Evolutionary conservation across 2,329 filamentous ascomycete genomes (phyloP).

Genomic region (Aulographum hederae): DNA sequence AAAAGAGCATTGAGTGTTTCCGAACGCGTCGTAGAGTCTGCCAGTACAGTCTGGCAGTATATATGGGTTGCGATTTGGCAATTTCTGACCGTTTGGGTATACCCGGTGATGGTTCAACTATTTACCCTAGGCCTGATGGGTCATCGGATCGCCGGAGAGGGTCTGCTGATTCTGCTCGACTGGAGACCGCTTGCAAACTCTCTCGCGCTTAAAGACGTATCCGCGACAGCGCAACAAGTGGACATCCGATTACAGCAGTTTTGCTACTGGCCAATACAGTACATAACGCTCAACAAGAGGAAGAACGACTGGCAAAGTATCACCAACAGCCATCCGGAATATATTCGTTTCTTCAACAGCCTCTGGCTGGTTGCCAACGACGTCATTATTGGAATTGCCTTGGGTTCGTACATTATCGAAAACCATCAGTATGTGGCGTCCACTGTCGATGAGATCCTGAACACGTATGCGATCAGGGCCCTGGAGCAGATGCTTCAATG

Average conservation of each 20-base stretch:
- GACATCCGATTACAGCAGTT: slow-evolving; percentile 96
- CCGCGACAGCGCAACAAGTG: slow-evolving; percentile 89
- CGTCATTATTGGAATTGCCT: slow-evolving; percentile 91
- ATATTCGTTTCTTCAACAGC: slow-evolving; percentile 98
- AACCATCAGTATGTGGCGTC: slow-evolving; percentile 72
- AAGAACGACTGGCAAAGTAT: slow-evolving; percentile 92
- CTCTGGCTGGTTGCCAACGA: slow-evolving; percentile 97
- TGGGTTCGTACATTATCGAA: slow-evolving; percentile 94
- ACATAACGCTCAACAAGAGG: slow-evolving; percentile 71
- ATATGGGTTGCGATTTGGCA: slow-evolving; percentile 51
- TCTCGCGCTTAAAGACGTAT: slow-evolving; percentile 84
- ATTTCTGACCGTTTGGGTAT: slow-evolving; percentile 54
- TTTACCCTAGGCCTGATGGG: slow-evolving; percentile 67
- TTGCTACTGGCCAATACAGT: slow-evolving; percentile 97
- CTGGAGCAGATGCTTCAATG: slow-evolving; percentile 79
- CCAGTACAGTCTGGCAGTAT: slow-evolving; percentile 66
- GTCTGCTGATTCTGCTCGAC: slow-evolving; percentile 61
- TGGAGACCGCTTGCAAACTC: slow-evolving; percentile 64
- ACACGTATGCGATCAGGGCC: slow-evolving; percentile 71
- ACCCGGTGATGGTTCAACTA: slow-evolving; percentile 50
- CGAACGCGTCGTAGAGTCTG: slow-evolving; percentile 85
- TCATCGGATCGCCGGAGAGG: slow-evolving; percentile 66
- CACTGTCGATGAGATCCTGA: slow-evolving; percentile 58
- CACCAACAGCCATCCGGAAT: slow-evolving; percentile 87
- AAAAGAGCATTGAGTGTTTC: slow-evolving; percentile 82